Base-by-base conservation (phyloP, 1,139 yeast genomes). In the Taphrina pruni region DNA sequence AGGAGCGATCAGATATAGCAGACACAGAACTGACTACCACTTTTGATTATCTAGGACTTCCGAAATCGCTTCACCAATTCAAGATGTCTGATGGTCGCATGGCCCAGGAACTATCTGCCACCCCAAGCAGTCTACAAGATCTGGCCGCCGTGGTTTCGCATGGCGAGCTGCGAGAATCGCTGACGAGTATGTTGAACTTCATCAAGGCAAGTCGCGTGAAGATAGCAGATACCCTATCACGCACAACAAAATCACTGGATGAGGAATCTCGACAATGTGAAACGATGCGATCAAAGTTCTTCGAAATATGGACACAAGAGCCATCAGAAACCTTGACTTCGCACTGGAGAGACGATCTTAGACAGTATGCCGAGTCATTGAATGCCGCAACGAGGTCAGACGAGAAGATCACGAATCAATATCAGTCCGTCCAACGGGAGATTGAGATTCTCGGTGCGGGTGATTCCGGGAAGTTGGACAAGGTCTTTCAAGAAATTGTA, bases 1-100 rank as follows among this genome's bases (percentile, higher is more conserved):
- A 88, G 62, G 98, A 92, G 72, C 83, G 84, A 72, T 85, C 87
- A 39, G 94, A 90, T 70, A 84, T 91, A 14, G 90, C 97, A 0
- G 87, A 91, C 72, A 89, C 90, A 76, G 96, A 92, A 75, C 82
- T 89, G 66, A 78, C 83, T 0, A 90, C 97, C 0, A 90, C 90
- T 5, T 81, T 92, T 69, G 97, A 91, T 75, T 90, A 85, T 74
- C 83, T 92, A 73, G 88, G 88, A 70, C 81, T 94, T 70, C 97
- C 97, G 0, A 82, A 83, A 45, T 84, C 92, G 1, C 76, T 92
- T 36, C 82, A 81, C 14, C 86, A 85, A 43, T 77, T 90, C 65
- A 86, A 86, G 72, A 72, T 48, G 60, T 38, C 55, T 17, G 69
- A 60, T 36, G 60, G 38, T 9, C 50, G 39, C 20, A 46, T 48